These are phyloP conservation scores for Yamadazyma takamatsuzukensis DNA, from an alignment of 805 yeast species.

Conservation along the genomic window DNA sequence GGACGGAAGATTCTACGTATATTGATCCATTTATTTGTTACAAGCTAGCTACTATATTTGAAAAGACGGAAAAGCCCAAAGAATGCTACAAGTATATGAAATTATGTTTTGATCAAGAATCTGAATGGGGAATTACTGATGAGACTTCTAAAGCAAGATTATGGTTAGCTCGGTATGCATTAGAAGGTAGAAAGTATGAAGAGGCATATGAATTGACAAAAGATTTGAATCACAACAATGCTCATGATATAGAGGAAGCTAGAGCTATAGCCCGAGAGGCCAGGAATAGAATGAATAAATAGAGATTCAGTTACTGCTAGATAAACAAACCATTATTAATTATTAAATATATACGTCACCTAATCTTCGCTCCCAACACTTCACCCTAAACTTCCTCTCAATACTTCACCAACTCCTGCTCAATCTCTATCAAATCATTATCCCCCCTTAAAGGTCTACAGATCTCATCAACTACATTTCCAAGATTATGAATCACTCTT, in stretches of 20 bases:
- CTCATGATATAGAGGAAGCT: slow-evolving; percentile 87
- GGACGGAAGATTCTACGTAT: slow-evolving; percentile 7
- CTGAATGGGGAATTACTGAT: slow-evolving; percentile 62
- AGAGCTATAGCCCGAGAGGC: slow-evolving; percentile 79
- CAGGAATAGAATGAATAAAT: slow-evolving; percentile 43
- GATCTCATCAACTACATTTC: slow-evolving; percentile 17
- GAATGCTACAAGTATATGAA: slow-evolving; percentile 63
- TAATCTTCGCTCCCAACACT: no score
- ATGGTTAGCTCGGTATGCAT: slow-evolving; percentile 78
- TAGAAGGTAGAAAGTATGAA: slow-evolving; percentile 53
- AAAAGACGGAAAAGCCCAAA: slow-evolving; percentile 48
- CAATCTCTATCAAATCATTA: no score
- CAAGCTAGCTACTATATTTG: slow-evolving; percentile 67
- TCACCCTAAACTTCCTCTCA: no score
- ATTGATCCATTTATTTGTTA: slow-evolving; percentile 51
- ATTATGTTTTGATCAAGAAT: slow-evolving; percentile 61
- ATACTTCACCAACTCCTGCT: no score
- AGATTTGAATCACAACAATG: slow-evolving; percentile 64
- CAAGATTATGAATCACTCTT: slow-evolving; percentile 20
- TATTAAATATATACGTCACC: no score
- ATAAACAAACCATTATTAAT: no score
- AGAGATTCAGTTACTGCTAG: no score
- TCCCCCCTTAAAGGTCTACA: no score
- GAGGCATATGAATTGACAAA: slow-evolving; percentile 72
- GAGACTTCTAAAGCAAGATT: slow-evolving; percentile 76